phyloP scores from a whole-genome alignment of 371 early-diverging fungal species.

The Entomophthora muscae region DNA sequence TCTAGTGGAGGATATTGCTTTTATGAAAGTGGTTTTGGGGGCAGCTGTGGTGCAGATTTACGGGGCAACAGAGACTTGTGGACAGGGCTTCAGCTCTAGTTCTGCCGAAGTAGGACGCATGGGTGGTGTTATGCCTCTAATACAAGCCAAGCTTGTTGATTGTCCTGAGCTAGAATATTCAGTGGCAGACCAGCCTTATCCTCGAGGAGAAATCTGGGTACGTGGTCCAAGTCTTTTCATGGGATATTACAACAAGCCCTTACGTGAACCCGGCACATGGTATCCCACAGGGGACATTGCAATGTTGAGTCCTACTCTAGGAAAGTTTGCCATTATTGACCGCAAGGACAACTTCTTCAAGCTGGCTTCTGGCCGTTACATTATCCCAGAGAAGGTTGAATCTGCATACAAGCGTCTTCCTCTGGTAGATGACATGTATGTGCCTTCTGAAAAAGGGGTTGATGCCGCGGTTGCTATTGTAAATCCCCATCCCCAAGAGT shows the following conservation, averaged over 20 bases:
- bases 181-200: constrained; percentile 46
- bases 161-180: constrained; percentile 80
- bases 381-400: constrained; percentile 73
- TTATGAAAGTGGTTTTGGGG: background rate
- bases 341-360: constrained; percentile 98
- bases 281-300: constrained; percentile 83
- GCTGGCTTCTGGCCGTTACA: constrained; percentile 27
- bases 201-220: constrained; percentile 84
- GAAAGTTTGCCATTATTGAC: constrained; percentile 72
- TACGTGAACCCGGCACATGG: constrained; percentile 75
- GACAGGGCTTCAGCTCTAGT: constrained; percentile 28
- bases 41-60: constrained; percentile 22
- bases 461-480: constrained; percentile 62
- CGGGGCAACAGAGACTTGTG: constrained; percentile 76
- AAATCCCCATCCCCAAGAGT: constrained; percentile 53
- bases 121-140: constrained; percentile 23
- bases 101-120: constrained; percentile 33
- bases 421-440: constrained; percentile 36
- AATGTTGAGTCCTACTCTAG: constrained; percentile 27
- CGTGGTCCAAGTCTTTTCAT: constrained; percentile 65
- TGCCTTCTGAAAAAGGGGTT: constrained; percentile 67
- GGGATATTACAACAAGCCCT: constrained; percentile 66
- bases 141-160: constrained; percentile 71
- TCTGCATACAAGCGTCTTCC: constrained; percentile 14
- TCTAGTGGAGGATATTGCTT: background rate